Evolutionary conservation across 2,329 filamentous ascomycete species (phyloP).

Genomic region (Pseudocercospora cruenta): DNA sequence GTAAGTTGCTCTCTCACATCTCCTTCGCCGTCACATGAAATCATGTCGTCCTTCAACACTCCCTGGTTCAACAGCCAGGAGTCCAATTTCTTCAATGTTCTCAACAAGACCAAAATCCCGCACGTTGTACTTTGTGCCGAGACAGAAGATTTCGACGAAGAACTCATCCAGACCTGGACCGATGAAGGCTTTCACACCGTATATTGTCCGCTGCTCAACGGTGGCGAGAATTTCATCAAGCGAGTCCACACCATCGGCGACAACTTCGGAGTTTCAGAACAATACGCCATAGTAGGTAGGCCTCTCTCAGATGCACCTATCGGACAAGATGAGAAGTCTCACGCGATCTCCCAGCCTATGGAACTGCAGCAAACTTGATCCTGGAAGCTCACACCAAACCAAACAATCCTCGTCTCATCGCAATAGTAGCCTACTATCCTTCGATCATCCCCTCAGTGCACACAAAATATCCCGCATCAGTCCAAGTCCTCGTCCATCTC

Average conservation of each 20-base stretch:
- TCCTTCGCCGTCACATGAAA: conserved; percentile 5
- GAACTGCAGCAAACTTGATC: conserved; percentile 62
- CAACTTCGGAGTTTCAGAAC: conserved; percentile 59
- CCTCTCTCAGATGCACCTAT: background rate
- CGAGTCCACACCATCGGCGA: conserved; percentile 57
- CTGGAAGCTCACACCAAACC: conserved; percentile 62
- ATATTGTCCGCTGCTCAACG: conserved; percentile 59
- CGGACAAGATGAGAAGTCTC: background rate
- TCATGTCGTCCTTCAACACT: conserved; percentile 38
- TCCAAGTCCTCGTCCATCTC: conserved; percentile 61
- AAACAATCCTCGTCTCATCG: conserved; percentile 58
- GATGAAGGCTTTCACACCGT: conserved; percentile 64
- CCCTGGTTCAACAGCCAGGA: conserved; percentile 39
- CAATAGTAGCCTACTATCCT: conserved; percentile 67
- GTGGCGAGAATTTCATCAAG: conserved; percentile 52
- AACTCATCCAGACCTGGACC: conserved; percentile 58
- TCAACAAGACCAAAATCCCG: conserved; percentile 47
- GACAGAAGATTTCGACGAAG: conserved; percentile 59
- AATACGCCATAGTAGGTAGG: conserved; percentile 65
- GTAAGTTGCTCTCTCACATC: conserved; percentile 9
- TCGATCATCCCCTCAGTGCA: conserved; percentile 58
- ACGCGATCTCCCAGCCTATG: conserved; percentile 55
- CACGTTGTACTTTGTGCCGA: conserved; percentile 56
- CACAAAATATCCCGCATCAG: conserved; percentile 47
- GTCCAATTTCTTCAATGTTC: conserved; percentile 39